Evolutionary conservation across 352 stramenopile genomes (phyloP).

Genomic region (Phytophthora chlamydospora): DNA sequence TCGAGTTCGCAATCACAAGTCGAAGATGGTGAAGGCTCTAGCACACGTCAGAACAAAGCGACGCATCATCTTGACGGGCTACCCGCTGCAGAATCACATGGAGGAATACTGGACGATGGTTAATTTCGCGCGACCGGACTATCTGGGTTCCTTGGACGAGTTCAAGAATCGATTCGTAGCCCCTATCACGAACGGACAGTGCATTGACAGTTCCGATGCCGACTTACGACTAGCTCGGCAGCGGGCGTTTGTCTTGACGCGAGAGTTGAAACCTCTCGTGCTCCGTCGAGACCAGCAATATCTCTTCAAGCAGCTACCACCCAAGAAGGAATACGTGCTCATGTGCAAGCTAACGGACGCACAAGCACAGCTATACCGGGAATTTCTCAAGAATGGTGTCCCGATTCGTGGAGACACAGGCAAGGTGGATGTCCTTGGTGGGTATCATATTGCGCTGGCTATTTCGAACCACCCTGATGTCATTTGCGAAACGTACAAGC

Average conservation of each 20-base stretch:
- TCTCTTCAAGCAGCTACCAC: conserved; percentile 81
- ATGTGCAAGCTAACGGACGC: conserved; percentile 81
- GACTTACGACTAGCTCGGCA: conserved; percentile 76
- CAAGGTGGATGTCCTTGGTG: conserved; percentile 77
- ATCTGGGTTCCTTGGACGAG: conserved; percentile 77
- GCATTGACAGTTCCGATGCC: conserved; percentile 74
- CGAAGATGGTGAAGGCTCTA: conserved; percentile 89
- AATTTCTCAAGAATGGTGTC: conserved; percentile 69
- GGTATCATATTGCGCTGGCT: conserved; percentile 86
- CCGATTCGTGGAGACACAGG: conserved; percentile 57
- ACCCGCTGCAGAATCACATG: conserved; percentile 96
- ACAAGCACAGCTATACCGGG: conserved; percentile 77
- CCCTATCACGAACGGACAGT: conserved; percentile 90
- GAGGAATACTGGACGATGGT: conserved; percentile 94
- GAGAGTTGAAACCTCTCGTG: conserved; percentile 81
- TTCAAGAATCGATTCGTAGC: conserved; percentile 92
- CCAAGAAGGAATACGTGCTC: conserved; percentile 91
- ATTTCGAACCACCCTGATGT: conserved; percentile 92
- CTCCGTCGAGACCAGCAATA: conserved; percentile 88
- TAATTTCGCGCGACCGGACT: conserved; percentile 87
- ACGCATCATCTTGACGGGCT: conserved; percentile 95
- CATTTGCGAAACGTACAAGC: conserved; percentile 66
- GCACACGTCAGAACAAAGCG: conserved; percentile 79
- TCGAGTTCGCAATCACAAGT: conserved; percentile 89
- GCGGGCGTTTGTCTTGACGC: conserved; percentile 81